Evolutionary conservation across 805 yeast species (phyloP), one percentile per base, ranked within the genome.

Genomic region (Starmerella vaccinii): DNA sequence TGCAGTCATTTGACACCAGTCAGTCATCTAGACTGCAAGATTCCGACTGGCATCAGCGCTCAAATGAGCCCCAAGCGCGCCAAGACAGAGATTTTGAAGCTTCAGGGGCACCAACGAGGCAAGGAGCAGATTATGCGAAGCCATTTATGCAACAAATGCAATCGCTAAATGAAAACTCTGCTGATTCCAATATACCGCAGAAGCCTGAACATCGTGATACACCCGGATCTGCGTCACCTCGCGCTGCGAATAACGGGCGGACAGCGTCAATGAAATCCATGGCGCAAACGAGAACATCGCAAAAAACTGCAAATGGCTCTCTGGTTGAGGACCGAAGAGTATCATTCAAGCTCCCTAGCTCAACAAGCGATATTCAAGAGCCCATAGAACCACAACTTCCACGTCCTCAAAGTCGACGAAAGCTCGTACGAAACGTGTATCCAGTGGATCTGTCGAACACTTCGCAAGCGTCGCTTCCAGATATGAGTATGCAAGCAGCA

Each of bases 401-500:
- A 32, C 8, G 23, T 6, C 43, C 43, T 7, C 22, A 13, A 23
- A n/a, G 21, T 12, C 43, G 43, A 8, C 43, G 43, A 5, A 39
- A 24, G 16, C 43, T 39, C 13, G 30, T 39, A 21, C 43, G 43
- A 6, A 39, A 21, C 21, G 43, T 39, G 24, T 39, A 39, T 13
- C 43, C 43, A 2, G 43, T 39, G 4, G 43, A 39, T n/a, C n/a
- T 39, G 29, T 23, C 43, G n/a, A 21, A 39, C 4, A 10, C 43
- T 5, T 39, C 43, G 30, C 32, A 39, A 13, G 29, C n/a, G 23
- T 39, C 43, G 21, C 30, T 39, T 5, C 43, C 43, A 13, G 43
- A 39, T 21, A 39, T 39, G 43, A 39, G 43, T 21, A 9, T 39
- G 8, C 43, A 39, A 21, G 43, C 29, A 23, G 43, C 43, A 4